Conservation (phyloP, 2,329 filamentous ascomycete species). For the Didymella exigua region DNA sequence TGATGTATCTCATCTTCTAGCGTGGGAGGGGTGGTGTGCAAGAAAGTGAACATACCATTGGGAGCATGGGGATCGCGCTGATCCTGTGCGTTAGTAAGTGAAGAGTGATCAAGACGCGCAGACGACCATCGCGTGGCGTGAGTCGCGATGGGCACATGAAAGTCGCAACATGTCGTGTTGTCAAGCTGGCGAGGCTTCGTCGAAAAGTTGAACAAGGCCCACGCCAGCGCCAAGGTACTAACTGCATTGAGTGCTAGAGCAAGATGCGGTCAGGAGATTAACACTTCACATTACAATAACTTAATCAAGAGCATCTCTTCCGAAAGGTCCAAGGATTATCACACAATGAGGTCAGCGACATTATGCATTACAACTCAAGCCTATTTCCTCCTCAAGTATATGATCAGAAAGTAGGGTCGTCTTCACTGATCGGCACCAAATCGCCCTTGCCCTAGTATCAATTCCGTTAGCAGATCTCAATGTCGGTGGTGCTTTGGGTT, state of each 20-base stretch:
- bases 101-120: background rate
- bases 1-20: constrained; percentile 46
- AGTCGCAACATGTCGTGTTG: constrained; percentile 7
- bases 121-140: too few species aligned
- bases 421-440: constrained; percentile 52
- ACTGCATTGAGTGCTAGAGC: background rate
- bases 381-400: background rate
- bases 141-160: background rate
- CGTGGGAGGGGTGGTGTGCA: constrained; percentile 9
- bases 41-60: constrained; percentile 7
- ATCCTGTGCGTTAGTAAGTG: background rate
- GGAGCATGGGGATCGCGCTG: background rate
- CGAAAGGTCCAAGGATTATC: too few species aligned
- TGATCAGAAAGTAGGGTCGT: constrained; percentile 25
- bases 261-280: background rate
- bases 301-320: too few species aligned
- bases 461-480: background rate
- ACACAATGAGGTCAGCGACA: too few species aligned
- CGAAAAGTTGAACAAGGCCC: constrained; percentile 10
- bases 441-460: constrained; percentile 48
- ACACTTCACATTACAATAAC: background rate
- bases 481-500: background rate
- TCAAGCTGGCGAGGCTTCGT: constrained; percentile 1
- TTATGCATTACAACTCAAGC: too few species aligned
- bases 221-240: constrained; percentile 1